phyloP scores from a whole-genome alignment of 2,329 filamentous ascomycete species.

The Claviceps humidiphila region DNA sequence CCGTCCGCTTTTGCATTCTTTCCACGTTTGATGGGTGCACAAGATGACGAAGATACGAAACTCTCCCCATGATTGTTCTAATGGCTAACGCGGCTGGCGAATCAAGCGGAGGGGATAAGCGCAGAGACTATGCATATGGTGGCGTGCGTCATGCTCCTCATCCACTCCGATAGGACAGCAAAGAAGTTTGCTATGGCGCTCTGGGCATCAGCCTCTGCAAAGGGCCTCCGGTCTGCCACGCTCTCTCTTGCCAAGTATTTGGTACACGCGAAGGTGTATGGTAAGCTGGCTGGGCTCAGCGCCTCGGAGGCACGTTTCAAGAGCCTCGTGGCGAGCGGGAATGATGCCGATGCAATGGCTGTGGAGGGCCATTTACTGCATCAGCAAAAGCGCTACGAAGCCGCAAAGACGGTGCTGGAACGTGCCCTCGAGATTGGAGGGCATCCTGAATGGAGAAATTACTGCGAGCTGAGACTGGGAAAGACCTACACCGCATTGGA shows the following conservation, averaged over 20 bases:
- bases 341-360: slow-evolving; percentile 23
- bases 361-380: slow-evolving; percentile 19
- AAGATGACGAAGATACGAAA: background rate
- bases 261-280: slow-evolving; percentile 10
- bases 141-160: slow-evolving; percentile 15
- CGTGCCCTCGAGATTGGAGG: slow-evolving; percentile 12
- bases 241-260: slow-evolving; percentile 15
- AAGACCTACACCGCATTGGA: slow-evolving; percentile 13
- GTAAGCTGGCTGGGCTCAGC: slow-evolving; percentile 7
- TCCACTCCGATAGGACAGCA: slow-evolving; percentile 1
- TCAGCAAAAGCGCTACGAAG: slow-evolving; percentile 11
- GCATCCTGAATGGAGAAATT: slow-evolving; percentile 15
- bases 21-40: background rate
- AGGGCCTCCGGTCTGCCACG: slow-evolving; percentile 18
- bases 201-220: slow-evolving; percentile 19
- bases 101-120: slow-evolving; percentile 9
- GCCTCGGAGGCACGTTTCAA: slow-evolving; percentile 17
- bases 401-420: slow-evolving; percentile 11
- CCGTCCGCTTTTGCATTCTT: background rate
- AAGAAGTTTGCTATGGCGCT: slow-evolving; percentile 12
- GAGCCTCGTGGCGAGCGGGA: slow-evolving; percentile 15
- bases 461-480: slow-evolving; percentile 15
- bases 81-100: background rate
- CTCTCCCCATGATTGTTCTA: too few relatives aligned
- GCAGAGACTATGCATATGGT: slow-evolving; percentile 14